Base-by-base conservation (phyloP, 106 monocot species). In the Triglochin maritima region DNA sequence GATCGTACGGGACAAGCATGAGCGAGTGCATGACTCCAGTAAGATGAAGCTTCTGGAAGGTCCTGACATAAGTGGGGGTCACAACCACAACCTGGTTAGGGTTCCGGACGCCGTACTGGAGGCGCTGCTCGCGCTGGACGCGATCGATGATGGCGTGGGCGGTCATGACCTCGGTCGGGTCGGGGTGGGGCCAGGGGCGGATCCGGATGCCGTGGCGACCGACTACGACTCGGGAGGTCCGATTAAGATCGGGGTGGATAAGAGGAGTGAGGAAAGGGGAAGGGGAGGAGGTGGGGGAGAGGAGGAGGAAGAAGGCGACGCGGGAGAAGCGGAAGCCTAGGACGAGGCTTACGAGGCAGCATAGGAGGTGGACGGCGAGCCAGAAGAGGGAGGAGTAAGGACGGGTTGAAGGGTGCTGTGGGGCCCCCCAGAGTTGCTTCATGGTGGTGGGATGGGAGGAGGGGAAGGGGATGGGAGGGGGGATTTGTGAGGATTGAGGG, bases 151-250 rank as follows among this genome's bases (percentile, higher is more conserved):
- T 86, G 49, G 48, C 67, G 50, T 94, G 89, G 46, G 94, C 94
- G 44, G 66, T 74, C 77, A 87, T 75, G 17, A 87, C 85, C 82
- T 94, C 89, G 10, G 62, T 43, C 3, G 84, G 87, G 78, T 89
- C 70, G 10, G 94, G 94, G 64, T 94, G 94, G 65, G 94, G 94
- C 83, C 81, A 87, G 2, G 94, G 94, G 15, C 94, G 94, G 80
- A 94, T 94, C 58, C 78, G 78, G 75, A 94, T 94, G 74, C 94
- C 94, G 77, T 94, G 94, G 46, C 94, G 78, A n/a, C 94, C 94
- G 9, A 94, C 94, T 9, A 86, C 89, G 12, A 94, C 89, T 57
- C 76, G 79, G 50, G 57, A 56, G 63, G 67, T 58, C 49, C 67
- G 62, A 45, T 66, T 61, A 45, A 9, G 14, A 45, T 59, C 56